Conservation (phyloP, 805 yeast genomes). For the Zygotorulaspora danielsina region DNA sequence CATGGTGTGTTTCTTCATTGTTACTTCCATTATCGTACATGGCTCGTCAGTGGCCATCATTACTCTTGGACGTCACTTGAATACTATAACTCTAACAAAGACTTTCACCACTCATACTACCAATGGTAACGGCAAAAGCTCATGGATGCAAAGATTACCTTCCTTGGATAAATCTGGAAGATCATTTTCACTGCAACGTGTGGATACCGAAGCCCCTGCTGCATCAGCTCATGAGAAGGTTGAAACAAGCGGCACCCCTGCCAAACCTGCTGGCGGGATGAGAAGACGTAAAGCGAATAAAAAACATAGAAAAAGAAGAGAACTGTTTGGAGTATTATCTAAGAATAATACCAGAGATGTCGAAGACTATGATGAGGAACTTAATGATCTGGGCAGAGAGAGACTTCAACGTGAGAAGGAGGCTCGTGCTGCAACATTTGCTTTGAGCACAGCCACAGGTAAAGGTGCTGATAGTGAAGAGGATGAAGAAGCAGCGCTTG, state of each 20-base stretch:
- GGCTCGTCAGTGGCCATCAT: conserved; percentile 82
- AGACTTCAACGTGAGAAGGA: conserved; percentile 40
- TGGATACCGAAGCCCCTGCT: conserved; percentile 59
- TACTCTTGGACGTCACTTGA: conserved; percentile 77
- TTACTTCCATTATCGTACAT: conserved; percentile 80
- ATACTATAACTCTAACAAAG: conserved; percentile 90
- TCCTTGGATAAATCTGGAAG: conserved; percentile 62
- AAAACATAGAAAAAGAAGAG: conserved; percentile 34
- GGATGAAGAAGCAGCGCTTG: conserved; percentile 3
- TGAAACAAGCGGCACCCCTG: conserved; percentile 62
- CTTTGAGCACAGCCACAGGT: conserved; percentile 31
- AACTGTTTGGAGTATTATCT: conserved; percentile 16
- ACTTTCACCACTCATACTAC: conserved; percentile 71
- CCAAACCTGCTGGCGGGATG: conserved; percentile 73
- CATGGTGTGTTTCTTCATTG: conserved; percentile 69
- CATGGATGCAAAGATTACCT: conserved; percentile 86
- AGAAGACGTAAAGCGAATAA: conserved; percentile 44
- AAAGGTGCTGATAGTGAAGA: conserved; percentile 18
- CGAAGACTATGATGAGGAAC: conserved; percentile 27
- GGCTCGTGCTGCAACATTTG: conserved; percentile 43
- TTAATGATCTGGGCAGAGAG: conserved; percentile 35
- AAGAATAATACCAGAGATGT: conserved; percentile 17
- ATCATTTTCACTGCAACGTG: conserved; percentile 74
- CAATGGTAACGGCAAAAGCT: conserved; percentile 49
- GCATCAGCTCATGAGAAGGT: conserved; percentile 36